Conservation (phyloP, 2,329 filamentous ascomycete genomes). For the Cladosporium sp. region DNA sequence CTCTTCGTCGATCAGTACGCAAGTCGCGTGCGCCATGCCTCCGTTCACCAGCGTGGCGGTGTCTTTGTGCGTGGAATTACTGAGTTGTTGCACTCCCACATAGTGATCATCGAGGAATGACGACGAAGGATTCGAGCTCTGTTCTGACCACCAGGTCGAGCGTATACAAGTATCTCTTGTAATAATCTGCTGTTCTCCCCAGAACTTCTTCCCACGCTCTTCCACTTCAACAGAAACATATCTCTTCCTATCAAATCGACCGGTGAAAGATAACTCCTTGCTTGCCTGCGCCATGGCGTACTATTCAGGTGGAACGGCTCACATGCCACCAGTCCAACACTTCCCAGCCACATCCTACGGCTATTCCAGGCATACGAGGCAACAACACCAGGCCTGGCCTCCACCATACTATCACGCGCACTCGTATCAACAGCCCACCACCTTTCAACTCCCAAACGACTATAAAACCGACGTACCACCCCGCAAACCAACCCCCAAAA, state of each 20-base stretch:
- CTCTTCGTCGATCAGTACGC: background rate
- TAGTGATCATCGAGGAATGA: too few species aligned
- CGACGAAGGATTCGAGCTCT: too few species aligned
- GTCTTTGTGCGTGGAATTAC: too few species aligned
- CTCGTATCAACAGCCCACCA: background rate
- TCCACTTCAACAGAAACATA: background rate
- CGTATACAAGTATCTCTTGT: background rate
- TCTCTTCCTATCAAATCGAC: too few species aligned
- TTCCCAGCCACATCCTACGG: conserved; percentile 9
- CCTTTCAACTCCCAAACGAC: conserved; percentile 5
- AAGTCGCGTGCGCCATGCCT: background rate
- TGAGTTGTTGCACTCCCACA: too few species aligned
- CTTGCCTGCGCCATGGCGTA: conserved; percentile 5
- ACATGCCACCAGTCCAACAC: conserved; percentile 14
- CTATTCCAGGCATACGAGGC: conserved; percentile 2
- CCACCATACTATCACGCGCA: conserved; percentile 5
- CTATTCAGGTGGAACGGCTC: conserved; percentile 7
- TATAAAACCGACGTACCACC: background rate
- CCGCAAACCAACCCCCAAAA: background rate
- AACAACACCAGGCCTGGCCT: conserved; percentile 9
- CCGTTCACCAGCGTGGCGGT: too few species aligned
- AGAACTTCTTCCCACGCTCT: background rate
- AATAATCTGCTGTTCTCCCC: background rate
- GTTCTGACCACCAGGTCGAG: background rate
- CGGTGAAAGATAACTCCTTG: too few species aligned